These are phyloP conservation scores for Lecanicillium sp. DNA, from an alignment of 2,329 filamentous ascomycete genomes.

Conservation along the genomic window DNA sequence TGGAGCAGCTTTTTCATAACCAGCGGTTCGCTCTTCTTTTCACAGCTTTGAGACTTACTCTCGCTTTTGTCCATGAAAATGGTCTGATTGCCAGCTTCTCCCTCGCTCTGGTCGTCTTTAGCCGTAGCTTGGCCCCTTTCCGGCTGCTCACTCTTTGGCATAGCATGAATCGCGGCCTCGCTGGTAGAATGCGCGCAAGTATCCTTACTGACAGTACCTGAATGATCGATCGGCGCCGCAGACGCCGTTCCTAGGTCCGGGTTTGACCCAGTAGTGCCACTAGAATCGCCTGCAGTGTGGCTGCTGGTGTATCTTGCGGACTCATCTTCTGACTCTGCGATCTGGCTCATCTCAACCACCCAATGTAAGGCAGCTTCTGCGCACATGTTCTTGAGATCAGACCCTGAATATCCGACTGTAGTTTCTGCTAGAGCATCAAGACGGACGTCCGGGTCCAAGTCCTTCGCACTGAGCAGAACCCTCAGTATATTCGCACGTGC, in stretches of 20 bases:
- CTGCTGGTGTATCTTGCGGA: no score
- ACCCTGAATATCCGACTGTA: conserved; percentile 44
- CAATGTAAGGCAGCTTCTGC: conserved; percentile 17
- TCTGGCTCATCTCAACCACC: neutral
- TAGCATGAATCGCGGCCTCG: neutral
- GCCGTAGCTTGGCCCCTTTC: neutral
- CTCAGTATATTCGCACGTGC: conserved; percentile 41
- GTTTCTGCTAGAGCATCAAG: conserved; percentile 35
- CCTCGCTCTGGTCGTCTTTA: neutral
- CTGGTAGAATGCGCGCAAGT: no score
- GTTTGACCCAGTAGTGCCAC: no score
- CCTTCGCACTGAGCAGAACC: conserved; percentile 42
- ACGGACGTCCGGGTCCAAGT: conserved; percentile 31
- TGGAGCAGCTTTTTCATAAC: neutral
- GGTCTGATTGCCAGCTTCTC: no score
- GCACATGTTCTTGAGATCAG: conserved; percentile 45
- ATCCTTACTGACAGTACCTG: no score
- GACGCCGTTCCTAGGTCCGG: no score
- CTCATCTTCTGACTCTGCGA: no score
- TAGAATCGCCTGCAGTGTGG: no score
- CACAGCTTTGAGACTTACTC: no score
- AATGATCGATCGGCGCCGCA: no score
- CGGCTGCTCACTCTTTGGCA: neutral
- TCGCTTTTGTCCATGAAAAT: no score
- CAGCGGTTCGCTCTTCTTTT: neutral